A percentile compares a stretch with the other conserved stretches of the same genome.
phyloP scores from a whole-genome alignment of 2,329 filamentous ascomycete genomes.

The Ramichloridium luteum region DNA sequence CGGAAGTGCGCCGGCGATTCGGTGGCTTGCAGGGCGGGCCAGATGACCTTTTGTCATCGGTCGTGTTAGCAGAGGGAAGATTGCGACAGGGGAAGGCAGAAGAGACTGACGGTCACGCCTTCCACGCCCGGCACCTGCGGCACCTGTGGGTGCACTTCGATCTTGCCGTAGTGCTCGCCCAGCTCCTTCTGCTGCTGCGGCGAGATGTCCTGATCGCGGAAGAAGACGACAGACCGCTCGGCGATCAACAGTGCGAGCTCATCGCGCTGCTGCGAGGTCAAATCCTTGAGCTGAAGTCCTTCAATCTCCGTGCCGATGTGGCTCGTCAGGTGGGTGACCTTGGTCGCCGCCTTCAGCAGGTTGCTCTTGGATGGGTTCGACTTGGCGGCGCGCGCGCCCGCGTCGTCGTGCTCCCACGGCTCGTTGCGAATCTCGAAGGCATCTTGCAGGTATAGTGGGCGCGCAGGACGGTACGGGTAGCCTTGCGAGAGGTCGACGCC shows the following conservation, averaged over 20 bases:
- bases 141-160: constrained; percentile 61
- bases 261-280: constrained; percentile 47
- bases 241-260: constrained; percentile 52
- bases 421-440: constrained; percentile 52
- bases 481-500: constrained; percentile 57
- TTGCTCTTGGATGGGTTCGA: constrained; percentile 49
- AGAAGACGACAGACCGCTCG: constrained; percentile 54
- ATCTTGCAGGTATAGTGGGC: constrained; percentile 57
- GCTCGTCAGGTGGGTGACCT: constrained; percentile 49
- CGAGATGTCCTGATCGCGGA: constrained; percentile 48
- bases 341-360: constrained; percentile 48
- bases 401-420: constrained; percentile 4
- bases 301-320: constrained; percentile 55
- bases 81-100: background rate
- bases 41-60: too few species aligned
- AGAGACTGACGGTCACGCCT: constrained; percentile 33
- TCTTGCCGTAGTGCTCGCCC: constrained; percentile 51
- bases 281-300: constrained; percentile 50
- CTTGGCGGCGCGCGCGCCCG: constrained; percentile 1
- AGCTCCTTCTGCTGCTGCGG: constrained; percentile 53
- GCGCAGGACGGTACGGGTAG: constrained; percentile 57
- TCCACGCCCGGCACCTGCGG: constrained; percentile 56
- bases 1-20: constrained; percentile 52
- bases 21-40: constrained; percentile 54
- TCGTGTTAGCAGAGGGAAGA: background rate